These are phyloP conservation scores for Saccharomycopsis olivae DNA, from an alignment of 805 yeast genomes.

Conservation along the genomic window DNA sequence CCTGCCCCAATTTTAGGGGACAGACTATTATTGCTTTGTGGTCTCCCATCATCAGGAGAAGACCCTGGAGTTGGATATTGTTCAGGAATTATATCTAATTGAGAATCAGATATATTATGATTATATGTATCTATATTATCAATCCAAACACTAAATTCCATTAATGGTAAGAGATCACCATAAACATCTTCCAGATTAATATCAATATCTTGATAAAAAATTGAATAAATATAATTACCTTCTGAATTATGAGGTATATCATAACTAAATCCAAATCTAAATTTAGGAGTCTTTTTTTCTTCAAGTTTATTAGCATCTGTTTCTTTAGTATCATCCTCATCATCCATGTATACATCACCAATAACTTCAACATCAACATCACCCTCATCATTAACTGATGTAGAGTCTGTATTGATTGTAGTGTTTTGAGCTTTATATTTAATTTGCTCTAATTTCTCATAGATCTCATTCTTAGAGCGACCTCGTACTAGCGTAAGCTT, in stretches of 20 bases:
- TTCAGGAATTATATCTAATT: background rate
- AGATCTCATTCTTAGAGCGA: slow-evolving; percentile 6
- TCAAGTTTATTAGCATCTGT: background rate
- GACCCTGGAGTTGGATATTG: background rate
- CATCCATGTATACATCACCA: slow-evolving; percentile 18
- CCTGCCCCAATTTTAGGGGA: background rate
- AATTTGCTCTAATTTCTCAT: slow-evolving; percentile 6
- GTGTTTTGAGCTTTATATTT: background rate
- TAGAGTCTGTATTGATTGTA: background rate
- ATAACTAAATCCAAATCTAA: slow-evolving; percentile 13
- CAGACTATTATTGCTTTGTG: background rate
- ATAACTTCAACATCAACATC: slow-evolving; percentile 12
- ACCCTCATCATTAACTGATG: background rate
- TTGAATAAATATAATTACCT: slow-evolving; percentile 12
- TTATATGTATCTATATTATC: background rate
- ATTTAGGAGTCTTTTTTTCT: slow-evolving; percentile 9
- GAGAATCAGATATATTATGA: background rate
- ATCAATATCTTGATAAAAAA: slow-evolving; percentile 9
- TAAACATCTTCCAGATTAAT: background rate
- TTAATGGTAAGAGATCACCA: slow-evolving; percentile 4
- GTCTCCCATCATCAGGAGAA: background rate
- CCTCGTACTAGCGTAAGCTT: slow-evolving; percentile 16
- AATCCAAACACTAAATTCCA: slow-evolving; percentile 10
- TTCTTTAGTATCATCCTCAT: slow-evolving; percentile 5
- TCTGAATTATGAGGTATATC: slow-evolving; percentile 7